These are phyloP conservation scores for Pleurotus salmoneostramineus DNA, from an alignment of 768 basidiomycete species.

Conservation along the genomic window DNA sequence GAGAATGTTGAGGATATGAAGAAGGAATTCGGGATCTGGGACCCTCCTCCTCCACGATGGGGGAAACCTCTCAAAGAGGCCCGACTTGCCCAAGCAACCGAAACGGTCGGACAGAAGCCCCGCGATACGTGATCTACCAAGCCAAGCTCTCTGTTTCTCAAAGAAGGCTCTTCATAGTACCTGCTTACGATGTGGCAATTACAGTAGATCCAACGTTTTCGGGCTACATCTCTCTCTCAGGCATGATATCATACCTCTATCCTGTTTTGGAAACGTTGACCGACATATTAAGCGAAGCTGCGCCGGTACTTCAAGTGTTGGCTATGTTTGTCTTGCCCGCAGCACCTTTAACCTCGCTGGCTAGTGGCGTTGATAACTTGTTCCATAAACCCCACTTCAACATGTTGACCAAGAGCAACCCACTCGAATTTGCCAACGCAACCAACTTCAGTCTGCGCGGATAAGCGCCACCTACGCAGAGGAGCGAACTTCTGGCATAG, in stretches of 20 bases:
- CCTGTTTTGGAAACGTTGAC: not conserved
- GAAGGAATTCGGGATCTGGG: constrained; percentile 80
- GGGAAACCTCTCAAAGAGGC: constrained; percentile 63
- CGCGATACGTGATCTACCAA: not conserved
- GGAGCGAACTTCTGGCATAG: not conserved
- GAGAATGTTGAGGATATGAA: constrained; percentile 81
- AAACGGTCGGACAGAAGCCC: constrained; percentile 11
- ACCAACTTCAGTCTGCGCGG: too few relatives aligned
- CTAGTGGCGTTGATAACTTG: not conserved
- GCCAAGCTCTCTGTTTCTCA: too few relatives aligned
- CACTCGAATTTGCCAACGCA: too few relatives aligned
- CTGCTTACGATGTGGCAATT: too few relatives aligned
- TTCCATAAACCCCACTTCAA: not conserved
- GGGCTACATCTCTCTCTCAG: too few relatives aligned
- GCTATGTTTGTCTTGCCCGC: not conserved
- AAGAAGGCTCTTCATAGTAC: too few relatives aligned
- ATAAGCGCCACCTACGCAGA: too few relatives aligned
- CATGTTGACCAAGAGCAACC: too few relatives aligned
- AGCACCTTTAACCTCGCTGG: not conserved
- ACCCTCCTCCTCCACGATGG: constrained; percentile 75
- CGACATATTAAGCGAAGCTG: not conserved
- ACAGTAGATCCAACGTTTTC: too few relatives aligned
- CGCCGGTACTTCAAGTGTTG: not conserved
- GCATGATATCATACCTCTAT: not conserved
- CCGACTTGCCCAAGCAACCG: constrained; percentile 40